Evolutionary conservation across 2,329 filamentous ascomycete species (phyloP).

Genomic region (Trematosphaeria pertusa): DNA sequence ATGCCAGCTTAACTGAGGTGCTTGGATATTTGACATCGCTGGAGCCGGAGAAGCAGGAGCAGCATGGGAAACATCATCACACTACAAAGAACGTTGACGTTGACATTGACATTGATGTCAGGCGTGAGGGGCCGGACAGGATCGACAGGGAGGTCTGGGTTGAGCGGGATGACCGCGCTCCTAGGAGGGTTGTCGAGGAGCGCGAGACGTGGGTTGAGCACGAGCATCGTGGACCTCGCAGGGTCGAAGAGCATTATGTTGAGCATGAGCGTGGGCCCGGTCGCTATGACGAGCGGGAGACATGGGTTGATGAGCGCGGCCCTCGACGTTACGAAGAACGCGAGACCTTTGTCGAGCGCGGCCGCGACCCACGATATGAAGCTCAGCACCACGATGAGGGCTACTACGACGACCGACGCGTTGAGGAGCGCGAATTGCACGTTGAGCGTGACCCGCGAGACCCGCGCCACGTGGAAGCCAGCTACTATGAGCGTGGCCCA

Average conservation of each 20-base stretch:
- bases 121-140: conserved; percentile 32
- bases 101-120: conserved; percentile 42
- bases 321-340: conserved; percentile 35
- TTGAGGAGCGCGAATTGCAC: conserved; percentile 30
- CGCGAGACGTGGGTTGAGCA: conserved; percentile 26
- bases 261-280: conserved; percentile 23
- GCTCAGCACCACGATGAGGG: conserved; percentile 15
- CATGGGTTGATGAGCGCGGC: conserved; percentile 23
- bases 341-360: conserved; percentile 37
- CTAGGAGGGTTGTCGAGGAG: conserved; percentile 27
- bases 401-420: conserved; percentile 14
- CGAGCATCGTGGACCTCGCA: conserved; percentile 18
- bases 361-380: conserved; percentile 18
- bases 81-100: conserved; percentile 21
- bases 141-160: conserved; percentile 15
- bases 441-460: conserved; percentile 31
- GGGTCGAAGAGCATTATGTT: conserved; percentile 21
- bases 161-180: conserved; percentile 34
- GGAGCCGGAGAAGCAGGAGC: conserved; percentile 38
- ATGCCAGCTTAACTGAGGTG: conserved; percentile 44
- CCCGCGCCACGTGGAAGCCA: conserved; percentile 28
- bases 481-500: conserved; percentile 30
- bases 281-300: conserved; percentile 30
- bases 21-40: conserved; percentile 43
- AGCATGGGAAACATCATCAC: conserved; percentile 28